phyloP scores from a whole-genome alignment of 768 basidiomycete species.

The Sistotremastrum suecicum region DNA sequence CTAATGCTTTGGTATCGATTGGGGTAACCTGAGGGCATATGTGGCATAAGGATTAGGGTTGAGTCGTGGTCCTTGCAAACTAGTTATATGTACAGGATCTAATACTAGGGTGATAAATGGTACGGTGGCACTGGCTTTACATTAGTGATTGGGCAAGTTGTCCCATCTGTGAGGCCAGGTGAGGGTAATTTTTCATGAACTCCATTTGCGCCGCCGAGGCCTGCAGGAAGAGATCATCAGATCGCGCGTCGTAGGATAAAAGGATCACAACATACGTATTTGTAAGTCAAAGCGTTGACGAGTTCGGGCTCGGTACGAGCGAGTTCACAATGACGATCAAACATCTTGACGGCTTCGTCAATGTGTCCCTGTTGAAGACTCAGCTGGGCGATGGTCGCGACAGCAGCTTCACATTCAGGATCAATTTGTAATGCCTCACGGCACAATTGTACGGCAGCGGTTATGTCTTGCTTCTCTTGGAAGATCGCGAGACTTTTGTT shows the following conservation, averaged over 20 bases:
- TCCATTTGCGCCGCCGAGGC: slow-evolving; percentile 73
- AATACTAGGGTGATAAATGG: no score
- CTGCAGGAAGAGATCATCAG: slow-evolving; percentile 21
- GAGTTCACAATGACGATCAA: slow-evolving; percentile 69
- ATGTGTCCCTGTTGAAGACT: slow-evolving; percentile 84
- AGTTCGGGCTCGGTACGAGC: slow-evolving; percentile 88
- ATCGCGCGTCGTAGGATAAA: neutral
- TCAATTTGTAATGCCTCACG: slow-evolving; percentile 80
- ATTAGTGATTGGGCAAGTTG: no score
- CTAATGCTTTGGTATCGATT: no score
- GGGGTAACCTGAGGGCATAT: no score
- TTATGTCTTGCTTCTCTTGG: slow-evolving; percentile 90
- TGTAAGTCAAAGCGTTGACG: slow-evolving; percentile 58
- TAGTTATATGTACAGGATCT: no score
- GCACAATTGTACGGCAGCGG: slow-evolving; percentile 71
- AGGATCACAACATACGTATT: slow-evolving; percentile 40
- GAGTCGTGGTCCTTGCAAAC: no score
- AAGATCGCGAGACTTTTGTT: slow-evolving; percentile 96
- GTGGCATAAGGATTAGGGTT: no score
- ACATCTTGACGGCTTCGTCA: slow-evolving; percentile 74
- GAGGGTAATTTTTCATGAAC: slow-evolving; percentile 74
- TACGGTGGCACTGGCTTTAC: no score
- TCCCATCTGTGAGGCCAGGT: slow-evolving; percentile 33
- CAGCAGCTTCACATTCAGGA: slow-evolving; percentile 89
- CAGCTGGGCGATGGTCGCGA: slow-evolving; percentile 90